Base-by-base conservation (phyloP, 2,329 filamentous ascomycete species). In the Plectosphaerella plurivora region DNA sequence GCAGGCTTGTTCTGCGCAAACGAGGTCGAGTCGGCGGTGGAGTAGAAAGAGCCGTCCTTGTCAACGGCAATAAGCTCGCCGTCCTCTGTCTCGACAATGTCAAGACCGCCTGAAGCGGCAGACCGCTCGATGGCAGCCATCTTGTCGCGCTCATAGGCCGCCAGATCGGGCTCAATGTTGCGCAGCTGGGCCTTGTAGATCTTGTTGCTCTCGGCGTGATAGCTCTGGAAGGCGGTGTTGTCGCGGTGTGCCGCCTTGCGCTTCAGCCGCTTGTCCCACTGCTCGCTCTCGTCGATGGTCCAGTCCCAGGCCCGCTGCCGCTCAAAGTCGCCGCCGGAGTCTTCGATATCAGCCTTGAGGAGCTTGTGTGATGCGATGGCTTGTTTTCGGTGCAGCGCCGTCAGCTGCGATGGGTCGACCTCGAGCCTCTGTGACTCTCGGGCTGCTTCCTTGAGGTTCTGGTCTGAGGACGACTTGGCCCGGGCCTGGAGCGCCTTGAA, bases 231-330 rank as follows among this genome's bases (percentile, higher is more conserved):
- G 3, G 90, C 88, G 54, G 91, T 90, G 69, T 93, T 86, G 67
- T 96, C 90, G 56, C 88, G 81, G 63, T 89, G 87, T 16, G 83
- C 82, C 53, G 84, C 83, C 74, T 91, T 95, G 79, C 96, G 96
- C 64, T 87, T 89, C 68, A 95, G 75, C 33, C 92, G 86, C 73
- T 87, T 87, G 70, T 99, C 94, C 94, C 94, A 99, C 60, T 82
- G 84, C 73, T 97, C 94, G 61, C 85, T 89, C 73, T 99, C 94
- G 58, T 99, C 94, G 7, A 93, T 77, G 1, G 94, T 99, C 89
- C 94, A 99, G 73, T 97, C 94, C 94, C 94, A 99, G 2, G 94
- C 94, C 41, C 94, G 86, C 73, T 97, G 97, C 60, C 94, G 89
- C 77, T 99, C 94, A 65, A 97, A 99, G 69, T 97, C 94, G 51